These are phyloP conservation scores for Glycine soja DNA, from an alignment of 306 rosid genomes.

Conservation along the genomic window DNA sequence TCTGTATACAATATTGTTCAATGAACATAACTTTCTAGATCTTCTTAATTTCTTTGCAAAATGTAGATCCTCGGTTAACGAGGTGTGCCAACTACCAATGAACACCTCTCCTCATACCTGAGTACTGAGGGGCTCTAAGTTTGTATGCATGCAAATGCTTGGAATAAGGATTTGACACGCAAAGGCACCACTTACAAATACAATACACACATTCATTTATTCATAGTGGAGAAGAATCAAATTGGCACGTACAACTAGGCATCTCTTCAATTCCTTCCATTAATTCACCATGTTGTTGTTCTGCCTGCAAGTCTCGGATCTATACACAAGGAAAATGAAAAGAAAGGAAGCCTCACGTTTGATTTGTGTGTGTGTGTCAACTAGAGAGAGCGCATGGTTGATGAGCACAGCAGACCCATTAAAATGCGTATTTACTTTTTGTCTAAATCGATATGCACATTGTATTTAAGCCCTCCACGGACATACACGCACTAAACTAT, in stretches of 20 bases:
- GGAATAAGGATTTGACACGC: slow-evolving; percentile 38
- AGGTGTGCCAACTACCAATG: background rate
- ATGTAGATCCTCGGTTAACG: too few relatives aligned
- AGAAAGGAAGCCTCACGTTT: background rate
- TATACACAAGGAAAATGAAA: too few relatives aligned
- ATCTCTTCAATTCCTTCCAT: slow-evolving; percentile 2
- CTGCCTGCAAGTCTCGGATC: background rate
- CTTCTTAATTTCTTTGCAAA: too few relatives aligned
- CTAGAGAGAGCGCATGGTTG: slow-evolving; percentile 19
- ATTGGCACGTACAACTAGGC: slow-evolving; percentile 62
- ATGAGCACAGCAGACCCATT: slow-evolving; percentile 23
- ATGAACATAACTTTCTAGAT: background rate
- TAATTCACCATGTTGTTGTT: background rate
- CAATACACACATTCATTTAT: too few relatives aligned
- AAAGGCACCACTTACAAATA: background rate
- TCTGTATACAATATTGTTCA: too few relatives aligned
- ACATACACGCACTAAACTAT: too few relatives aligned
- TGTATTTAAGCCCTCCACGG: slow-evolving; percentile 55
- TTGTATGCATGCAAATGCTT: slow-evolving; percentile 46
- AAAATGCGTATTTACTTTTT: slow-evolving; percentile 40
- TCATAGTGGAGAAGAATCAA: too few relatives aligned
- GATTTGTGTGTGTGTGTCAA: slow-evolving; percentile 39
- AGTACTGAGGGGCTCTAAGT: background rate
- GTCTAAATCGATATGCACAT: slow-evolving; percentile 24
- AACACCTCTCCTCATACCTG: background rate